Evolutionary conservation across 305 asterid genomes (phyloP).

Genomic region (Solanum chacoense): DNA sequence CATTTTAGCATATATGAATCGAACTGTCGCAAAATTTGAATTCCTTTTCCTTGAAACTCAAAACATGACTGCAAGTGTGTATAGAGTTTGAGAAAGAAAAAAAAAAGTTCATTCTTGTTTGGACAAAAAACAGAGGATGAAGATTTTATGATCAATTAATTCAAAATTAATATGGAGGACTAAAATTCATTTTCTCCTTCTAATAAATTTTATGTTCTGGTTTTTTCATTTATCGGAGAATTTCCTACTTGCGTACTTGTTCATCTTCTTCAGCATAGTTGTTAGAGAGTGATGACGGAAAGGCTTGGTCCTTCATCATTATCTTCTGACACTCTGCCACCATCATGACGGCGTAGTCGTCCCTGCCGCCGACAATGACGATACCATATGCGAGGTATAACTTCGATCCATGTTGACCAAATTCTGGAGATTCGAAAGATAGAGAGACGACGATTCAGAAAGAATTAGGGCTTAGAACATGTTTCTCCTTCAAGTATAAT

Average conservation of each 20-base stretch:
- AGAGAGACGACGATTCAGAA: neutral
- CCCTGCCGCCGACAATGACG: neutral
- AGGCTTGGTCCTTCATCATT: slow-evolving; percentile 14
- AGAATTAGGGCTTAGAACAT: neutral
- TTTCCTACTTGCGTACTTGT: neutral
- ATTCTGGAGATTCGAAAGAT: neutral
- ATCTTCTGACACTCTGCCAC: neutral
- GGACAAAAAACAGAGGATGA: neutral
- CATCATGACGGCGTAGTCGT: neutral
- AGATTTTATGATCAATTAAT: neutral
- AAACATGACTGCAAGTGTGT: neutral
- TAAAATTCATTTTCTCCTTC: neutral
- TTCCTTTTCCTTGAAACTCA: neutral
- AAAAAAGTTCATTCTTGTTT: neutral
- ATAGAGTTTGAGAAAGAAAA: neutral
- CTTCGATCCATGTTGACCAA: slow-evolving; percentile 42
- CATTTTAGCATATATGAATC: neutral
- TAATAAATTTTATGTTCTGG: neutral
- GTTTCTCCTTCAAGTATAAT: neutral
- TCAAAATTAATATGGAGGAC: neutral
- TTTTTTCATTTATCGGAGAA: neutral
- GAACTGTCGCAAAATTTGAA: neutral
- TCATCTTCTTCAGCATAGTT: slow-evolving; percentile 2
- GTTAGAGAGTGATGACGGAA: neutral
- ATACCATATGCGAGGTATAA: slow-evolving; percentile 20